These are phyloP conservation scores for Trichoderma gamsii DNA, from an alignment of 495 filamentous ascomycete genomes.

Conservation along the genomic window DNA sequence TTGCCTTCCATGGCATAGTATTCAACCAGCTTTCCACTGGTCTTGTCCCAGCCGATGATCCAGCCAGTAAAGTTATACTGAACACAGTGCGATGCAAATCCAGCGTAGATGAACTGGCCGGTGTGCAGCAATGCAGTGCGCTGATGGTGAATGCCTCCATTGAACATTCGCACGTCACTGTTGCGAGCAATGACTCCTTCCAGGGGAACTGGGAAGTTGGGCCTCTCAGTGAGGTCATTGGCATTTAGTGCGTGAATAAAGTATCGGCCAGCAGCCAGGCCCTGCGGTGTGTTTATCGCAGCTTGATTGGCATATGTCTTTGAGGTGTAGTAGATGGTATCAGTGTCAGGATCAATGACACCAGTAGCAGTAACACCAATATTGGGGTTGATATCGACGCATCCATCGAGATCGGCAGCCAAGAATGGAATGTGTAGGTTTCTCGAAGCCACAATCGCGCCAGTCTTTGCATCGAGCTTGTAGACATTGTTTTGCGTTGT, in stretches of 20 bases:
- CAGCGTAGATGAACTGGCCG: constrained; percentile 37
- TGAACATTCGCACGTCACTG: constrained; percentile 37
- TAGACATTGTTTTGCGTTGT: constrained; percentile 43
- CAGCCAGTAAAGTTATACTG: constrained; percentile 45
- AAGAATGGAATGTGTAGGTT: constrained; percentile 43
- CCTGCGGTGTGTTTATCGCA: constrained; percentile 17
- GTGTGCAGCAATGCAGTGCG: constrained; percentile 37
- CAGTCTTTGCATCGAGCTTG: constrained; percentile 42
- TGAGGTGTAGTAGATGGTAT: constrained; percentile 39
- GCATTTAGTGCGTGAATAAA: constrained; percentile 37
- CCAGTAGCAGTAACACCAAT: constrained; percentile 43
- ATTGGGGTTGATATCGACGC: constrained; percentile 39
- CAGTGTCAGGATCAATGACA: constrained; percentile 44
- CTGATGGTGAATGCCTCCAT: constrained; percentile 39
- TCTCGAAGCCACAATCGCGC: constrained; percentile 33
- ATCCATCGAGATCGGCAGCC: constrained; percentile 37
- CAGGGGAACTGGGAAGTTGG: constrained; percentile 34
- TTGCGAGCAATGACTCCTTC: constrained; percentile 38
- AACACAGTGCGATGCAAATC: constrained; percentile 43
- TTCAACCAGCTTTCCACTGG: constrained; percentile 34
- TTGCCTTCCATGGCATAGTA: constrained; percentile 34
- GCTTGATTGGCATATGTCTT: constrained; percentile 38
- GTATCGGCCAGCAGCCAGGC: constrained; percentile 28
- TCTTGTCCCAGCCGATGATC: constrained; percentile 42
- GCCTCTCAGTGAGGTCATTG: constrained; percentile 31